Evolutionary conservation across 2,329 filamentous ascomycete genomes (phyloP).

Genomic region (Juglanconis juglandina): DNA sequence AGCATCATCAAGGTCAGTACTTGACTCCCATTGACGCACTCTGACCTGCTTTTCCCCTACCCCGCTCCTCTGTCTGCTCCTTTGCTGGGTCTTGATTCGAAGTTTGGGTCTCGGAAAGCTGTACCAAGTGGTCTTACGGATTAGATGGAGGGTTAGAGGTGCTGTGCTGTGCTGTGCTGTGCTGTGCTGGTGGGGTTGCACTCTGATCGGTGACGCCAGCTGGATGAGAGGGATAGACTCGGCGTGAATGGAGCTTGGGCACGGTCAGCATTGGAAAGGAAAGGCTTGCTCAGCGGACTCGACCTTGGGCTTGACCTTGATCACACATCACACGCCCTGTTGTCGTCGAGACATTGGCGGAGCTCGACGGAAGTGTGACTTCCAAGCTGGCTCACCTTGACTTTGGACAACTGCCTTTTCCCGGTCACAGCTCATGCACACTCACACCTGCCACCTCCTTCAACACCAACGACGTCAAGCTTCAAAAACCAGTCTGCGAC

Average conservation of each 20-base stretch:
- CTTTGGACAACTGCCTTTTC: not conserved
- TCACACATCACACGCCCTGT: not conserved
- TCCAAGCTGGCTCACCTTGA: not conserved
- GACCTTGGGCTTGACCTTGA: not conserved
- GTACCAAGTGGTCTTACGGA: not conserved
- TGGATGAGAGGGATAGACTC: not conserved
- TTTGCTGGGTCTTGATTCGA: not conserved
- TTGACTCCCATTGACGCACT: not conserved
- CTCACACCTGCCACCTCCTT: not conserved
- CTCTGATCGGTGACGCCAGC: not conserved
- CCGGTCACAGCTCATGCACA: not conserved
- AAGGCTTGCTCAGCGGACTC: no score
- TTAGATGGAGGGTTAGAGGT: not conserved
- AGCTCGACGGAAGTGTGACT: not conserved
- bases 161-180: not conserved
- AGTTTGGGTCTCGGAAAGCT: not conserved
- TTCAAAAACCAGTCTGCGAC: not conserved
- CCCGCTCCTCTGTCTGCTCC: not conserved
- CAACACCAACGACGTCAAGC: not conserved
- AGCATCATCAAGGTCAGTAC: slow-evolving; percentile 15
- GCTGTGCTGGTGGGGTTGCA: not conserved
- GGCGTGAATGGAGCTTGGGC: not conserved
- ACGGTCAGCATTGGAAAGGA: not conserved
- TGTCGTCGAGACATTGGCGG: not conserved
- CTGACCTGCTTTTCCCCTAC: not conserved